Conservation (phyloP, 2,329 filamentous ascomycete species). For the Penicillium sp. region DNA sequence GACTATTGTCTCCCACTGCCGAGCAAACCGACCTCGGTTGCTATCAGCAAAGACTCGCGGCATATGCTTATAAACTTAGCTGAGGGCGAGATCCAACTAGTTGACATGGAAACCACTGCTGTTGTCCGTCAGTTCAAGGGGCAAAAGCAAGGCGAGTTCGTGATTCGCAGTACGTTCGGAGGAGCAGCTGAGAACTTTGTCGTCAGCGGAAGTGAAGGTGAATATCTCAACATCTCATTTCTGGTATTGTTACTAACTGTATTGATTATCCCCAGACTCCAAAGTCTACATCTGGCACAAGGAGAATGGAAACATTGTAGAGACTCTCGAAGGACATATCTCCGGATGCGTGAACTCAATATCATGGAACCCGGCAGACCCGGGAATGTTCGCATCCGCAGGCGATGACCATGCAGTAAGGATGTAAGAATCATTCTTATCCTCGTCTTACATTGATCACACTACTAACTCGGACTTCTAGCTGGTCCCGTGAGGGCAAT, state of each 20-base stretch:
- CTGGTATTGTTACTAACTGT: conserved; percentile 20
- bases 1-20: conserved; percentile 71
- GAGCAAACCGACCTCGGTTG: conserved; percentile 71
- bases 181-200: conserved; percentile 91
- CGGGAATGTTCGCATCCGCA: conserved; percentile 82
- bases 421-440: conserved; percentile 62
- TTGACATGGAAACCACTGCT: conserved; percentile 71
- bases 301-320: conserved; percentile 71
- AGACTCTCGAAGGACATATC: conserved; percentile 71
- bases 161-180: conserved; percentile 82
- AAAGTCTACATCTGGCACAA: conserved; percentile 89
- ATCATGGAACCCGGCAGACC: conserved; percentile 81
- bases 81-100: conserved; percentile 71
- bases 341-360: conserved; percentile 80
- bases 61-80: conserved; percentile 79
- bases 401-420: conserved; percentile 82
- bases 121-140: conserved; percentile 73
- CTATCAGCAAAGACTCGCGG: conserved; percentile 75
- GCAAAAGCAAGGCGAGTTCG: conserved; percentile 69
- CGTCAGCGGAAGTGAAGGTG: conserved; percentile 86
- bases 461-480: conserved; percentile 15
- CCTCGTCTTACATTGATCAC: background rate
- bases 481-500: conserved; percentile 39
- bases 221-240: conserved; percentile 16
- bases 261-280: conserved; percentile 50